Percentiles rank a stretch among this genome's conserved stretches.
These are phyloP conservation scores for Arthroderma sp. DNA, from an alignment of 2,329 filamentous ascomycete species.

Conservation along the genomic window DNA sequence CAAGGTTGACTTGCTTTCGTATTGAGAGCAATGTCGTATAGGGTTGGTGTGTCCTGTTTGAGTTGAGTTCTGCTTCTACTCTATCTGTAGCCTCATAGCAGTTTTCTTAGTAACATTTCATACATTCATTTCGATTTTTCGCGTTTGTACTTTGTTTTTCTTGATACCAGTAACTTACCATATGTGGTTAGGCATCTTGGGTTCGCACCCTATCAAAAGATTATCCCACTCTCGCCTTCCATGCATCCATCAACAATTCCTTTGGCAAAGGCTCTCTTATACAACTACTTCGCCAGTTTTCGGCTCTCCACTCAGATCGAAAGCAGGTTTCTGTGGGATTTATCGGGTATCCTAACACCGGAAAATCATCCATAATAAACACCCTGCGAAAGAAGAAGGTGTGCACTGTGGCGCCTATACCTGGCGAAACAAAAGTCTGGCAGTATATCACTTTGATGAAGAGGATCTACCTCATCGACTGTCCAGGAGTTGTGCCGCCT, in stretches of 20 bases:
- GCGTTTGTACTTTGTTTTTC: slow-evolving; percentile 13
- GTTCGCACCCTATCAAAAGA: slow-evolving; percentile 78
- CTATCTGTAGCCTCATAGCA: slow-evolving; percentile 50
- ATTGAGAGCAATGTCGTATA: slow-evolving; percentile 70
- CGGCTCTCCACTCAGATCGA: slow-evolving; percentile 70
- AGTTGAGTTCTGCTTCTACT: slow-evolving; percentile 83
- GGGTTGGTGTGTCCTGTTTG: slow-evolving; percentile 74
- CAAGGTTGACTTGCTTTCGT: slow-evolving; percentile 65
- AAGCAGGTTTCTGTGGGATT: slow-evolving; percentile 92
- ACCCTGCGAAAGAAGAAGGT: slow-evolving; percentile 89
- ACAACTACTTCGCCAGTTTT: slow-evolving; percentile 83
- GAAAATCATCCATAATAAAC: slow-evolving; percentile 96
- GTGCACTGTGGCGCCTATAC: slow-evolving; percentile 83
- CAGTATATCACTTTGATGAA: slow-evolving; percentile 96
- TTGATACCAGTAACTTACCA: slow-evolving; percentile 16
- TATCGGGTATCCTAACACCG: slow-evolving; percentile 82
- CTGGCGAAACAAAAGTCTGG: slow-evolving; percentile 96
- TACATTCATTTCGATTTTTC: slow-evolving; percentile 43
- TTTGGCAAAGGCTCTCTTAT: slow-evolving; percentile 96
- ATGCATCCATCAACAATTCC: slow-evolving; percentile 85
- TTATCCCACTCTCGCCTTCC: slow-evolving; percentile 87
- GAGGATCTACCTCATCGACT: slow-evolving; percentile 88
- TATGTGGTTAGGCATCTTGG: slow-evolving; percentile 65
- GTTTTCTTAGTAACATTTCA: slow-evolving; percentile 99
- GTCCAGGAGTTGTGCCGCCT: slow-evolving; percentile 88